Base-by-base conservation (phyloP, 108 stramenopile genomes). In the Skeletonema costatum region DNA sequence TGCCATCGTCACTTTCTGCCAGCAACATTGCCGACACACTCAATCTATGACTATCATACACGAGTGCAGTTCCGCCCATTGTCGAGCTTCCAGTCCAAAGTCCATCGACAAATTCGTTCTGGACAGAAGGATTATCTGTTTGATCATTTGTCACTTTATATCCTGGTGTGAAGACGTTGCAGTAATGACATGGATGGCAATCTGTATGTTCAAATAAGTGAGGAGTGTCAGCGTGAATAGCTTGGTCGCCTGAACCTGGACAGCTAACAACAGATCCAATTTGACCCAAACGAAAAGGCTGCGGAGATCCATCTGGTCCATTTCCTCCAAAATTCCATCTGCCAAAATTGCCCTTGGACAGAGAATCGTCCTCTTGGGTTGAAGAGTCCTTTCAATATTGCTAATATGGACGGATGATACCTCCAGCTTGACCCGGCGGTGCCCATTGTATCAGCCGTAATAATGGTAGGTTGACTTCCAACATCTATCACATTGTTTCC, bases 161-260 rank as follows among this genome's bases (percentile, higher is more conserved):
- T 32, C 90, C 92, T 7, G 85, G 87, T 16, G 88, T 85, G 75
- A 97, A 97, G 13, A 86, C 61, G 70, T 97, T 97, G 59, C 88
- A 72, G 70, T 97, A 97, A 75, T 97, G 94, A 25, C 90, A 89
- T 8, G 96, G 93, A 9, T 93, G 85, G 58, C 80, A 81, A 38
- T 86, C 76, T 21, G 80, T 16, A 66, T 85, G 75, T 56, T 94
- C 93, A 71, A 90, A 97, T 42, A 97, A 73, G 74, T 97, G 96
- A 0, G 94, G 90, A 25, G 92, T 90, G 64, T 97, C 96, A 7
- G 96, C 94, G 72, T 97, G 96, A 11, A 95, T 81, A 0, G 93
- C 89, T 77, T 97, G 96, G 65, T 97, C 96, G 32, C 81, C 88
- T 35, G 80, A 64, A 19, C 94, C 93, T 1, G 93, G 93, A 12